phyloP scores from a whole-genome alignment of 2,329 filamentous ascomycete genomes.

The Alternaria arbusti region DNA sequence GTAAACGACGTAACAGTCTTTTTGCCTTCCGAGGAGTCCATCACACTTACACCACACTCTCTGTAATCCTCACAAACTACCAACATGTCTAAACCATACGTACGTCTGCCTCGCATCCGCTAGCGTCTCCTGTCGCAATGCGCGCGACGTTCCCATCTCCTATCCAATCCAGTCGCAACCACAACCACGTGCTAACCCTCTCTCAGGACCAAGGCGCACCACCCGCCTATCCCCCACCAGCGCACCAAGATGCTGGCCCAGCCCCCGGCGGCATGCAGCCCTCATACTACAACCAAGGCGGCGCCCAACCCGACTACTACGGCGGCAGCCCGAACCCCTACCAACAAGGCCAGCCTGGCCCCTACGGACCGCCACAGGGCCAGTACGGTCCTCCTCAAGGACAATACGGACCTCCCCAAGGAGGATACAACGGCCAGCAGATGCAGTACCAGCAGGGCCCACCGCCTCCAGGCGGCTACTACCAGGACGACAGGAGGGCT shows the following conservation, averaged over 20 bases:
- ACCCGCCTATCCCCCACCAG: slow-evolving; percentile 43
- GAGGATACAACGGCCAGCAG: slow-evolving; percentile 41
- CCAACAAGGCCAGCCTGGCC: slow-evolving; percentile 30
- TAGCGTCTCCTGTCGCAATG: not conserved
- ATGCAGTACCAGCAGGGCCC: slow-evolving; percentile 45
- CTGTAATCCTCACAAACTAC: not conserved
- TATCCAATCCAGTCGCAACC: not conserved
- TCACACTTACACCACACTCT: not conserved
- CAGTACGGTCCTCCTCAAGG: slow-evolving; percentile 31
- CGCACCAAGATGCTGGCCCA: slow-evolving; percentile 39
- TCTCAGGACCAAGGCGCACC: slow-evolving; percentile 37
- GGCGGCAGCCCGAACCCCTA: slow-evolving; percentile 30
- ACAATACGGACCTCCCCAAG: slow-evolving; percentile 28
- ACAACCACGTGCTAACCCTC: slow-evolving; percentile 7
- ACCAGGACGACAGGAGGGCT: slow-evolving; percentile 42
- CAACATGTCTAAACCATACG: slow-evolving; percentile 11
- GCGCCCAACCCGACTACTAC: slow-evolving; percentile 27
- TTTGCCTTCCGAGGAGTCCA: not conserved
- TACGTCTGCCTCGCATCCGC: slow-evolving; percentile 2
- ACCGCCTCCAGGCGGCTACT: slow-evolving; percentile 48
- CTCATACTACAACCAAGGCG: slow-evolving; percentile 26
- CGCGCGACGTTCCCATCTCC: not conserved
- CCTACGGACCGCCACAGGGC: slow-evolving; percentile 22
- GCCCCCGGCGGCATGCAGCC: slow-evolving; percentile 20
- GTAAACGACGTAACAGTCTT: not conserved